Conservation (phyloP, 1,284 basidiomycete species). For the Trichosporon faecale region DNA sequence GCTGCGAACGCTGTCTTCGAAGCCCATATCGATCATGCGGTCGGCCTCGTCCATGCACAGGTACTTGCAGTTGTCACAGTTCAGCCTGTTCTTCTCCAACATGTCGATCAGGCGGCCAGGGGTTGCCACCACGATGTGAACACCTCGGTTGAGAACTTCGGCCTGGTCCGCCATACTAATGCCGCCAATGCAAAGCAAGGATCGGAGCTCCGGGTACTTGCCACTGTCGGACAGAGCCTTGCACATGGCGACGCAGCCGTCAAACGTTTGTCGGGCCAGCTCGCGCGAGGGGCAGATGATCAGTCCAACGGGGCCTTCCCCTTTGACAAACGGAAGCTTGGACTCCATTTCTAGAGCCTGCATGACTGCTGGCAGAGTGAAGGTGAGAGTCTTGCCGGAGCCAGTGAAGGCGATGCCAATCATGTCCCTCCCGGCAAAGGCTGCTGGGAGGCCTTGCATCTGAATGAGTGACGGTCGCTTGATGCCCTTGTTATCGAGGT, state of each 20-base stretch:
- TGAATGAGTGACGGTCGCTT: conserved; percentile 90
- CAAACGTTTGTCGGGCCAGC: conserved; percentile 91
- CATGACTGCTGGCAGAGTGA: conserved; percentile 93
- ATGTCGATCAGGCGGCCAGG: conserved; percentile 59
- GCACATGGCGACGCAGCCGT: conserved; percentile 85
- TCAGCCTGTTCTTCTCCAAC: conserved; percentile 83
- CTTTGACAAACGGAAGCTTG: conserved; percentile 81
- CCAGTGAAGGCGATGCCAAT: conserved; percentile 96
- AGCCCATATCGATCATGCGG: conserved; percentile 98
- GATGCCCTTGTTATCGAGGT: conserved; percentile 81
- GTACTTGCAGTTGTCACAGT: conserved; percentile 87
- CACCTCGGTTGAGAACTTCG: conserved; percentile 80
- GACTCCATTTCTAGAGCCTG: conserved; percentile 87
- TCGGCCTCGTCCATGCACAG: conserved; percentile 99
- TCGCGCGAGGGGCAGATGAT: conserved; percentile 94
- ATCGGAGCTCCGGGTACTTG: conserved; percentile 76
- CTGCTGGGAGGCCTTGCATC: conserved; percentile 91
- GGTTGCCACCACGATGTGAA: conserved; percentile 73
- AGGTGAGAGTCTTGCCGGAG: conserved; percentile 85
- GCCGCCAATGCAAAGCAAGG: conserved; percentile 91
- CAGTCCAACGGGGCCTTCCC: conserved; percentile 93
- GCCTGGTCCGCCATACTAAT: conserved; percentile 97
- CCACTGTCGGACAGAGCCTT: conserved; percentile 72
- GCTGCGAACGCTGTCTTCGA: conserved; percentile 96
- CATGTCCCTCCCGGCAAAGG: conserved; percentile 88